Percentiles rank a stretch among this genome's conserved stretches.
Evolutionary conservation across 768 basidiomycete species (phyloP).

Genomic region (Candolleomyces efflorescens): DNA sequence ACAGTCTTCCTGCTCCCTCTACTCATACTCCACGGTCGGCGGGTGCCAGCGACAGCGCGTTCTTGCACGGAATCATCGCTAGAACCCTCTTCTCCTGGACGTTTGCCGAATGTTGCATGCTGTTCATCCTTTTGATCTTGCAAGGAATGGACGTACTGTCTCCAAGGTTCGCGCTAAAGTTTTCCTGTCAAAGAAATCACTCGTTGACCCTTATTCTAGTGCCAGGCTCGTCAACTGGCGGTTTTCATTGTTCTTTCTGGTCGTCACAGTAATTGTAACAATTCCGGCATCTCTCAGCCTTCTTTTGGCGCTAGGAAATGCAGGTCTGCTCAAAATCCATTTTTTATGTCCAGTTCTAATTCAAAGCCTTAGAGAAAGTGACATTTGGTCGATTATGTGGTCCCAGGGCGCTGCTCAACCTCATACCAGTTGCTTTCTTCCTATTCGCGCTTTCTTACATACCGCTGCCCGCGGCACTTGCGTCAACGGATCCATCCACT

Average conservation of each 20-base stretch:
- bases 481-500: slow-evolving; percentile 36
- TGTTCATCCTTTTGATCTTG: slow-evolving; percentile 70
- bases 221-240: slow-evolving; percentile 65
- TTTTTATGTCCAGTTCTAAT: background rate
- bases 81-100: slow-evolving; percentile 61
- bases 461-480: slow-evolving; percentile 56
- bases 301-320: slow-evolving; percentile 41
- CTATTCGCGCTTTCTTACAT: slow-evolving; percentile 61
- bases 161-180: slow-evolving; percentile 38
- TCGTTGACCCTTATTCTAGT: slow-evolving; percentile 30
- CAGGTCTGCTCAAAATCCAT: slow-evolving; percentile 14
- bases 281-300: slow-evolving; percentile 64
- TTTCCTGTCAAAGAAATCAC: background rate
- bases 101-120: slow-evolving; percentile 70
- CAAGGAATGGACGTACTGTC: slow-evolving; percentile 58
- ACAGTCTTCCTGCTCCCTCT: slow-evolving; percentile 34
- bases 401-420: slow-evolving; percentile 35
- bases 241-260: slow-evolving; percentile 57
- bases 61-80: slow-evolving; percentile 52
- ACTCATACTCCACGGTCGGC: slow-evolving; percentile 23
- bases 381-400: slow-evolving; percentile 20
- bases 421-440: slow-evolving; percentile 51
- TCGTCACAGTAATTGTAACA: slow-evolving; percentile 58
- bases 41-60: slow-evolving; percentile 14
- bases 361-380: slow-evolving; percentile 4